These are phyloP conservation scores for Cercospora nicotianae DNA, from an alignment of 2,329 filamentous ascomycete genomes.

Conservation along the genomic window DNA sequence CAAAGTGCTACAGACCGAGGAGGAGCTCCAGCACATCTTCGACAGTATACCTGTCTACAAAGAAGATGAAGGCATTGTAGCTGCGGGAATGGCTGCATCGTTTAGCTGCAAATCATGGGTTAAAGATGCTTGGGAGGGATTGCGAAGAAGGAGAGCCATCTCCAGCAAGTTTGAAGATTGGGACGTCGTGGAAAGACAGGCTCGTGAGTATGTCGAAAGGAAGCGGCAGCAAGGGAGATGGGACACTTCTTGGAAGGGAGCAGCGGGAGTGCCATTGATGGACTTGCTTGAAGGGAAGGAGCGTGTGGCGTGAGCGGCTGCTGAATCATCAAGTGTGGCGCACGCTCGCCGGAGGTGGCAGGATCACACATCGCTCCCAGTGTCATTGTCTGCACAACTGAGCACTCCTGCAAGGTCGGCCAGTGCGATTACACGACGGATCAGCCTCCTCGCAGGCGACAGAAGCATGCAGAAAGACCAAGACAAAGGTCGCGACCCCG, in stretches of 20 bases:
- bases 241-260: not conserved
- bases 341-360: too few relatives aligned
- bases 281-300: not conserved
- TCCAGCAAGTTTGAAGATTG: not conserved
- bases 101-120: conserved; percentile 1
- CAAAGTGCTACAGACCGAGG: conserved; percentile 11
- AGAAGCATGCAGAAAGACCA: not conserved
- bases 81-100: not conserved
- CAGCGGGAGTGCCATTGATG: not conserved
- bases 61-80: not conserved
- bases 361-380: too few relatives aligned
- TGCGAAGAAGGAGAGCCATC: not conserved
- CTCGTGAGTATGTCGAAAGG: not conserved
- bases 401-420: not conserved
- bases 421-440: not conserved
- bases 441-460: not conserved
- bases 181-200: not conserved
- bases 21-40: not conserved
- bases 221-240: not conserved
- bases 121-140: not conserved
- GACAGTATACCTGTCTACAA: not conserved
- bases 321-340: not conserved
- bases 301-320: not conserved
- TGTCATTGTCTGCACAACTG: too few relatives aligned
- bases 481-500: not conserved